A percentile compares a stretch with the other conserved stretches of the same genome.
These are phyloP conservation scores for Calonectria honghensis DNA, from an alignment of 2,329 filamentous ascomycete species.

Conservation along the genomic window DNA sequence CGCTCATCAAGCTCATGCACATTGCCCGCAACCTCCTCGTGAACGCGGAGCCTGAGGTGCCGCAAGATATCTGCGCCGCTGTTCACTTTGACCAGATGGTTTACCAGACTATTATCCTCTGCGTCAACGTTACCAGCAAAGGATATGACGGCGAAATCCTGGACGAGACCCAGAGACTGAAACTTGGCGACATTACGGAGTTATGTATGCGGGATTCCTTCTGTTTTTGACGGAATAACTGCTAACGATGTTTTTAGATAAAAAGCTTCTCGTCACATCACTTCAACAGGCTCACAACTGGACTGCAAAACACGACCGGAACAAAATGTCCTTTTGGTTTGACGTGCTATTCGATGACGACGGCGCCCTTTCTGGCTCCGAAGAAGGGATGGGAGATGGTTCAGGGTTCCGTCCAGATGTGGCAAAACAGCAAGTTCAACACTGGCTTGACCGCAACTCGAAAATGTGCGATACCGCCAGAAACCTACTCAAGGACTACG, in stretches of 20 bases:
- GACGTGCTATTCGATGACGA: constrained; percentile 79
- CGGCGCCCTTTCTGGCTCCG: constrained; percentile 66
- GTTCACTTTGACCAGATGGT: constrained; percentile 80
- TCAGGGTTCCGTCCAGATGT: constrained; percentile 73
- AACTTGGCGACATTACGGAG: constrained; percentile 78
- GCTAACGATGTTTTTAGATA: constrained; percentile 67
- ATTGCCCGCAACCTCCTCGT: constrained; percentile 80
- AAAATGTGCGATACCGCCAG: constrained; percentile 74
- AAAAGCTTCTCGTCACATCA: constrained; percentile 79
- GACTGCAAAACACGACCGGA: constrained; percentile 81
- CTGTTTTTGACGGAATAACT: not conserved
- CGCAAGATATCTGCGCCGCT: constrained; percentile 79
- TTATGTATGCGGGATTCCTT: constrained; percentile 70
- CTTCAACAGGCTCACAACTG: constrained; percentile 82
- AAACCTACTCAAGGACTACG: constrained; percentile 73
- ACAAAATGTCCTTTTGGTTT: constrained; percentile 83
- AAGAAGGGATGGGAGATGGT: constrained; percentile 72
- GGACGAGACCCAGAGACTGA: constrained; percentile 74
- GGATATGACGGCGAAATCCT: constrained; percentile 79
- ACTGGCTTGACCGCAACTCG: constrained; percentile 78
- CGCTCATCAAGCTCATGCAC: constrained; percentile 80
- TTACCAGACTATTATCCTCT: constrained; percentile 79
- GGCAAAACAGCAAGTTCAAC: constrained; percentile 76
- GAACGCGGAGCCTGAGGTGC: constrained; percentile 78
- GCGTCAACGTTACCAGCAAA: constrained; percentile 80